These are phyloP conservation scores for Capillidium heterosporum DNA, from an alignment of 371 early-diverging fungal species.

Conservation along the genomic window DNA sequence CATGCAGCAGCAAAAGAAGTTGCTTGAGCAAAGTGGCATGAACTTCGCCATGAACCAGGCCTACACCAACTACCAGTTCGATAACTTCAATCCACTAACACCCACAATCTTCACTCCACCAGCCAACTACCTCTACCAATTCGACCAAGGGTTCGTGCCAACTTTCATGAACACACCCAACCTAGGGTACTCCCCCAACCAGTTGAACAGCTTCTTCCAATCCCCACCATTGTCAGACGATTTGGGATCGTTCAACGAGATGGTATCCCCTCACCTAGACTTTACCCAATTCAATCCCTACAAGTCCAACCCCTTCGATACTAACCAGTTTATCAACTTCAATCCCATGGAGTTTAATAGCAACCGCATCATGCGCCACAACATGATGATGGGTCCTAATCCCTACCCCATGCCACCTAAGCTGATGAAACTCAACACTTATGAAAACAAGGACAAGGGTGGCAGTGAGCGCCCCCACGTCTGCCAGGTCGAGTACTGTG, in stretches of 20 bases:
- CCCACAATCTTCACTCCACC: neutral
- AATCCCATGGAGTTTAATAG: neutral
- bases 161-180: neutral
- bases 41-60: neutral
- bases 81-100: too few species aligned
- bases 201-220: neutral
- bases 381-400: neutral
- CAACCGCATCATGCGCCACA: neutral
- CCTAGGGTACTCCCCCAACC: neutral
- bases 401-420: slow-evolving; percentile 4
- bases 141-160: neutral
- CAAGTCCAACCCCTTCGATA: neutral
- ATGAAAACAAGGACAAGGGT: neutral
- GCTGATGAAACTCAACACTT: neutral
- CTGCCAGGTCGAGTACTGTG: slow-evolving; percentile 4
- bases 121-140: neutral
- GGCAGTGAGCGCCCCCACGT: neutral
- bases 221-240: slow-evolving; percentile 1
- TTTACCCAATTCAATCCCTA: neutral
- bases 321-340: neutral
- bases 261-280: neutral
- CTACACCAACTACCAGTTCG: too few species aligned
- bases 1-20: neutral
- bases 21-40: neutral
- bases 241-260: neutral